phyloP scores from a whole-genome alignment of 768 basidiomycete species.

The Sarcodon aspratus region DNA sequence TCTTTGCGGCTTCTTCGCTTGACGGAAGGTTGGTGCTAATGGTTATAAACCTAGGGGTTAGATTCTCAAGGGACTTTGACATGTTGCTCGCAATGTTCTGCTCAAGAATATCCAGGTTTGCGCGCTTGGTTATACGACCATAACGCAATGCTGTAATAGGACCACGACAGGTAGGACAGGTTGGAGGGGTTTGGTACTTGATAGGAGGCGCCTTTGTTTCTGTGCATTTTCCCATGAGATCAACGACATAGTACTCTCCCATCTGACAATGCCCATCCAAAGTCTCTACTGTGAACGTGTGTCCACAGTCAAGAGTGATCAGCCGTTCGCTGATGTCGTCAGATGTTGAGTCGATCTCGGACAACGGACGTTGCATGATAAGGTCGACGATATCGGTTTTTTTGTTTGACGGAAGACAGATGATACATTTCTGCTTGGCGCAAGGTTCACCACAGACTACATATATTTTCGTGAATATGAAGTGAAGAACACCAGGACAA shows the following conservation, averaged over 20 bases:
- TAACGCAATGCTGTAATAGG: slow-evolving; percentile 23
- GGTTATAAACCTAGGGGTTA: slow-evolving; percentile 3
- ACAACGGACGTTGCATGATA: slow-evolving; percentile 19
- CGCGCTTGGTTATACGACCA: slow-evolving; percentile 23
- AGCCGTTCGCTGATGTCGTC: slow-evolving; percentile 18
- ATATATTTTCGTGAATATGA: not conserved
- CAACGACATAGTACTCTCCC: slow-evolving; percentile 16
- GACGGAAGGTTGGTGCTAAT: slow-evolving; percentile 3
- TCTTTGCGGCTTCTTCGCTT: slow-evolving; percentile 8
- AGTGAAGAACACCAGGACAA: not conserved
- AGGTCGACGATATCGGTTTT: slow-evolving; percentile 23
- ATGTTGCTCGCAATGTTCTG: slow-evolving; percentile 23
- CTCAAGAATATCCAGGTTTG: slow-evolving; percentile 24
- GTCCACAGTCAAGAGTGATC: slow-evolving; percentile 22
- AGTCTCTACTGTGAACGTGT: slow-evolving; percentile 28
- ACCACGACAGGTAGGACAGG: slow-evolving; percentile 24
- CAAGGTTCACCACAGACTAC: slow-evolving; percentile 29
- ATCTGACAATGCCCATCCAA: slow-evolving; percentile 25
- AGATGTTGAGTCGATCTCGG: slow-evolving; percentile 12
- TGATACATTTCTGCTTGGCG: slow-evolving; percentile 17
- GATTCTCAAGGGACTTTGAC: slow-evolving; percentile 11
- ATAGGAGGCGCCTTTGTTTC: slow-evolving; percentile 15
- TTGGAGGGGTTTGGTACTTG: slow-evolving; percentile 17
- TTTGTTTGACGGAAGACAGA: slow-evolving; percentile 14
- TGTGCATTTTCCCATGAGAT: slow-evolving; percentile 12